Evolutionary conservation across 768 basidiomycete species (phyloP), one percentile per base, ranked within the genome.

Genomic region (Rhizopogon sp.): DNA sequence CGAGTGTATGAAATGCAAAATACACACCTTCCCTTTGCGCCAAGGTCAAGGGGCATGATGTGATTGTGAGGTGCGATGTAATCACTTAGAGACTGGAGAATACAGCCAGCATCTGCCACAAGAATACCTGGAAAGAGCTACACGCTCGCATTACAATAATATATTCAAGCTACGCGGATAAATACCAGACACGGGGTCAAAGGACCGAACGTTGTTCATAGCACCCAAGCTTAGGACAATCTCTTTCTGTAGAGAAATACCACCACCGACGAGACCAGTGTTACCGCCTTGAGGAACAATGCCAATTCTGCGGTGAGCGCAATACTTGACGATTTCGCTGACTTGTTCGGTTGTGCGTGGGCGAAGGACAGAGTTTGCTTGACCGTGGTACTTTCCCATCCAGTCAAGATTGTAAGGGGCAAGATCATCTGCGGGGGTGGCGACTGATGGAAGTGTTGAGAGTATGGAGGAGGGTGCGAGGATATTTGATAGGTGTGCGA

Each of bases 211-310:
- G 57, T 80, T 79, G 64, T 82, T 84, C 84, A 99, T 83, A 64
- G 89, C 93, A 20, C 84, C 76, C 40, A 96, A 78, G 57, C 82
- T 93, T 50, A 99, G 74, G 50, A 99, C 79, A 58, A 98, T 71
- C 71, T 99, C 97, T 67, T 95, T 87, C 60, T 83, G 76, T 39
- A 93, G 67, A 0, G 97, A 96, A 10, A 96, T 89, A 58, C 94
- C 85, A 39, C 97, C 97, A 54, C 95, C 97, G 39, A 99, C 97
- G 11, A 99, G 81, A 14, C 97, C 97, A 0, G 97, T 99, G 74
- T 99, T 99, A 44, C 97, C 97, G 45, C 97, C 96, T 70, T 99
- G 97, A 2, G 97, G 97, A 2, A 97, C 94, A 52, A 98, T 81
- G n/a, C 86, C 87, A 41, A 99, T 88, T 53, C 81, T 79, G 54